A percentile compares a stretch with the other conserved stretches of the same genome.
phyloP scores from a whole-genome alignment of 768 basidiomycete species.

The Agaricus blazei region DNA sequence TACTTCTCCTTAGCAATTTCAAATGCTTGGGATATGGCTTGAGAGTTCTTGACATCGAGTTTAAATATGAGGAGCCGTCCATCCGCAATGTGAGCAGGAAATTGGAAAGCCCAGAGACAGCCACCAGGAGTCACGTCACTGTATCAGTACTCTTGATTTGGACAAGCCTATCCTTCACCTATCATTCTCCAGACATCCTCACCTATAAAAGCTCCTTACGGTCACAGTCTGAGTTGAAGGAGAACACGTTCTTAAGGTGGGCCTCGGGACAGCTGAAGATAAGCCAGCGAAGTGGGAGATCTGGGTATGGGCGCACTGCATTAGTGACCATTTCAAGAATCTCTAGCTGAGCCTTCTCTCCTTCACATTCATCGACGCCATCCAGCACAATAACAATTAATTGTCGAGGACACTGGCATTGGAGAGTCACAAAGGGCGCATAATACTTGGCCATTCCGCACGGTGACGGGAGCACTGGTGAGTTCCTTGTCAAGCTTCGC shows the following conservation, averaged over 20 bases:
- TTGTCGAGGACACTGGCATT: neutral
- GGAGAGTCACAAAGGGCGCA: no score
- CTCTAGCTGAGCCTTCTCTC: neutral
- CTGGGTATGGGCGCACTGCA: neutral
- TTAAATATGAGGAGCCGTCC: conserved; percentile 26
- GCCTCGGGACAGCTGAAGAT: neutral
- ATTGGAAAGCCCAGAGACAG: neutral
- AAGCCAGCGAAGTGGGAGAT: neutral
- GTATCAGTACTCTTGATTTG: neutral
- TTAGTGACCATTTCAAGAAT: neutral
- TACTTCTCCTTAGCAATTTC: conserved; percentile 26
- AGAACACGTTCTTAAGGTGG: neutral
- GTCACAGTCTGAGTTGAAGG: neutral
- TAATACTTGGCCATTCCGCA: no score
- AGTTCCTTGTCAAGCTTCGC: no score
- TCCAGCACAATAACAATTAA: neutral
- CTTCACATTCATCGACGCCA: conserved; percentile 5
- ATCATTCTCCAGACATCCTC: neutral
- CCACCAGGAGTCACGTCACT: neutral
- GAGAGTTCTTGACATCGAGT: conserved; percentile 31
- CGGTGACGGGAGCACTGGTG: no score
- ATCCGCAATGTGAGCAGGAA: neutral
- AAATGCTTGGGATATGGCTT: conserved; percentile 31
- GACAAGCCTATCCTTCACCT: neutral
- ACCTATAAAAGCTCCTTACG: neutral